Base-by-base conservation (phyloP, 2,329 filamentous ascomycete genomes). In the Tolypocladium tundrense region DNA sequence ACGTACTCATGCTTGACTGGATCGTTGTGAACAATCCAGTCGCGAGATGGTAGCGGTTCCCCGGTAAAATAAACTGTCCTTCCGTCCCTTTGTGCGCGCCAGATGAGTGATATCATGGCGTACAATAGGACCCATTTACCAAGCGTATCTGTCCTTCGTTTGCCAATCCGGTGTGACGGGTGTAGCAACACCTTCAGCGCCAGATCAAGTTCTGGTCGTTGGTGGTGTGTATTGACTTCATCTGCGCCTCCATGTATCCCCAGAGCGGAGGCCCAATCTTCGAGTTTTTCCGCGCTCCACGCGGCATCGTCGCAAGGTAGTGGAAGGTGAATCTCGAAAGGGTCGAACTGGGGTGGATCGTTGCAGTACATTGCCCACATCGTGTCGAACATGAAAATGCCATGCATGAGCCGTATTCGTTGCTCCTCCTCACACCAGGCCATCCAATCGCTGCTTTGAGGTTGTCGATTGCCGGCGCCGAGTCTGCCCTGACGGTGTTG, bases 361-460 rank as follows among this genome's bases (percentile, higher is more conserved):
- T 91, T 90, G 77, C 90, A 91, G 68, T 86, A 91, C 24, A 91
- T 79, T 21, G 82, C 82, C 67, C 87, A 80, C 13, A 85, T 82
- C 19, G 80, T 77, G 65, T 90, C 87, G 40, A 81, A 75, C 21
- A 89, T 72, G 66, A 85, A 85, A 3, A 89, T 77, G 64, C 83
- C 79, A 65, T 85, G 85, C 77, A 88, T 81, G 21, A 85, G 71
- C 45, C 88, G 79, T 37, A 82, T 81, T 48, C 86, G 81, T 67
- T 82, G 84, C 72, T 91, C 88, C 65, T 90, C 87, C 60, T 87
- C 83, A 40, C 88, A 75, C 88, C 88, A 91, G 5, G 73, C 69
- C 24, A 68, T 67, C 88, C 88, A 91, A 60, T 85, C 78, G 72
- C 88, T 89, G 42, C 76, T 74, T 31, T 77, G 73, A 9, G 77